phyloP scores from a whole-genome alignment of 495 filamentous ascomycete genomes.

The Lophium mytilinum region DNA sequence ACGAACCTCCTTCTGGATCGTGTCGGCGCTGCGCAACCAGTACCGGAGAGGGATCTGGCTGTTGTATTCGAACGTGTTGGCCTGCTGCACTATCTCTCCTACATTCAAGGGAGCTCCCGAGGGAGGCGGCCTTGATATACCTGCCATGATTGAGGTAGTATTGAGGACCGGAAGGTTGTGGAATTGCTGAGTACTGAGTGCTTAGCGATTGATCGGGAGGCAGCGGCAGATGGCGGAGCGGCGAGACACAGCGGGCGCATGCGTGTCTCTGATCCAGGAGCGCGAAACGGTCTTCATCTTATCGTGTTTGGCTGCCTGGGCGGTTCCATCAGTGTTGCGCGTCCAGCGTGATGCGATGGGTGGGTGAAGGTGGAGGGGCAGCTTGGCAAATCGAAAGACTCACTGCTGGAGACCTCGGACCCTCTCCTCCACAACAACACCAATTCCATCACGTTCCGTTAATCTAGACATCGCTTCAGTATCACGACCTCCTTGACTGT shows the following conservation, averaged over 20 bases:
- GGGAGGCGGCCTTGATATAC: neutral
- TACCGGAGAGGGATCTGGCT: constrained; percentile 60
- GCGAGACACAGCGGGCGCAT: neutral
- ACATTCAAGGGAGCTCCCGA: constrained; percentile 52
- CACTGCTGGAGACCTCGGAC: too few species aligned
- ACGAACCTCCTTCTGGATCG: constrained; percentile 68
- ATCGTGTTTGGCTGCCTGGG: neutral
- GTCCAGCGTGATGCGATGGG: neutral
- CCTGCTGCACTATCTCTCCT: constrained; percentile 61
- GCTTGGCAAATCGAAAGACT: too few species aligned
- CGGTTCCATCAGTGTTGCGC: neutral
- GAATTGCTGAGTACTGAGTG: neutral
- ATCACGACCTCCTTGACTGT: too few species aligned
- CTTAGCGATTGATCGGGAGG: neutral
- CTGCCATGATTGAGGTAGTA: constrained; percentile 11
- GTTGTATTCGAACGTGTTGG: constrained; percentile 73
- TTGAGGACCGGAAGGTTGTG: neutral
- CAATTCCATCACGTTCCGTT: too few species aligned
- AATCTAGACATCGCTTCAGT: too few species aligned
- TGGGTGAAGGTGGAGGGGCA: too few species aligned
- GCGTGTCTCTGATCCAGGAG: neutral
- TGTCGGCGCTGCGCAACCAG: constrained; percentile 76
- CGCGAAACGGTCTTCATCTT: neutral
- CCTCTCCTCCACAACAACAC: too few species aligned
- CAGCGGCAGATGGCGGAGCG: neutral